Conservation (phyloP, 352 stramenopile genomes). For the Phytophthora nicotianae region DNA sequence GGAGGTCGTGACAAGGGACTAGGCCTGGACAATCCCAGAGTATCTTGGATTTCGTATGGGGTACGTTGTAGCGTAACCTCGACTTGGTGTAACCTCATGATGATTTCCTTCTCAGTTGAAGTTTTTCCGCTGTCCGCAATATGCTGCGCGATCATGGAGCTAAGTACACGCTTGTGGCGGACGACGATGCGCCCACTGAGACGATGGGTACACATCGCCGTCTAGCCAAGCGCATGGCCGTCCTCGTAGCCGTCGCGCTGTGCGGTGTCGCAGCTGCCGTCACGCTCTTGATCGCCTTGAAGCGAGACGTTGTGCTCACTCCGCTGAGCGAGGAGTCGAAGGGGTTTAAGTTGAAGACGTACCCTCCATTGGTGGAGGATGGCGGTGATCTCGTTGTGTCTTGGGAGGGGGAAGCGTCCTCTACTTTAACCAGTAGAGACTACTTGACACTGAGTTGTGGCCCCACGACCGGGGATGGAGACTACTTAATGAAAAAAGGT, state of each 20-base stretch:
- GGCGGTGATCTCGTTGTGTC: conserved; percentile 60
- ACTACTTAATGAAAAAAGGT: conserved; percentile 50
- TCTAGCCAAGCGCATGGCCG: conserved; percentile 15
- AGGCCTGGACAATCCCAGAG: neutral
- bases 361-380: conserved; percentile 43
- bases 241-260: conserved; percentile 12
- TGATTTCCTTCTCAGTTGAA: conserved; percentile 20
- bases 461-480: conserved; percentile 44
- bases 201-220: conserved; percentile 4
- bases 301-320: neutral
- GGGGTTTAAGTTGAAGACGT: conserved; percentile 41
- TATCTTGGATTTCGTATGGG: conserved; percentile 23
- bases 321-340: neutral
- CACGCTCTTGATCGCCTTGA: conserved; percentile 11
- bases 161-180: conserved; percentile 30
- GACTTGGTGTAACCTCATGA: conserved; percentile 1
- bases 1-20: neutral
- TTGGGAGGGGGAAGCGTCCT: conserved; percentile 30
- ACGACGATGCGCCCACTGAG: conserved; percentile 18
- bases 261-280: conserved; percentile 11
- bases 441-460: conserved; percentile 76
- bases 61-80: conserved; percentile 5
- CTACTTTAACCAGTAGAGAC: conserved; percentile 36
- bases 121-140: conserved; percentile 19
- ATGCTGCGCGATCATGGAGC: conserved; percentile 21